Base-by-base conservation (phyloP, 2,329 filamentous ascomycete genomes). In the Ceratocystis harringtonii region DNA sequence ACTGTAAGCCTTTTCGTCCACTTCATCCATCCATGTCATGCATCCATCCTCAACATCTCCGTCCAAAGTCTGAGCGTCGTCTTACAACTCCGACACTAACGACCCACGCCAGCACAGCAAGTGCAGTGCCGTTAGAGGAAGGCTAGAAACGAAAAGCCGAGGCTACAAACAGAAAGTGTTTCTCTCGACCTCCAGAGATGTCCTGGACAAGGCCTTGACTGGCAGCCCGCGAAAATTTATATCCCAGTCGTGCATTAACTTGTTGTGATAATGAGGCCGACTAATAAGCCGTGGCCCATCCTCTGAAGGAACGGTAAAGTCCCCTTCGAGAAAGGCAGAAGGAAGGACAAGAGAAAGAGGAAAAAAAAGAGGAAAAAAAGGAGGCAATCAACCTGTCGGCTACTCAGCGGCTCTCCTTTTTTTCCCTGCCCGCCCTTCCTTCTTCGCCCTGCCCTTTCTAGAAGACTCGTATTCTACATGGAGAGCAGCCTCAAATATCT, bases 201-300 rank as follows among this genome's bases (percentile, higher is more conserved):
- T 52, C 28, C 55, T 30, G 36, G 55, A 36, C 36, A 36, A 36
- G 28, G 19, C 48, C 19, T 19, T 10, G 19, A 1, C 48, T 25
- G 12, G 6, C 48, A 25, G 48, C 22, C 48, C n/a, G 32, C 12
- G n/a, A 58, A 58, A 28, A 30, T 57, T n/a, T 36, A 36, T 52
- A 58, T 58, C 55, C 55, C 25, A 58, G 55, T 58, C 55, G 32
- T 58, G 55, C 55, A 58, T 58, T 58, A 58, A 58, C 28, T 58
- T 58, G 28, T 58, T 58, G 55, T 58, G 55, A 58, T 58, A 58
- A 58, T 58, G 55, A 58, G 55, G 55, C 55, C 55, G 55, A 58
- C 55, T 58, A 58, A 58, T 58, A 58, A 58, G 55, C 55, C 55
- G 55, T 58, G 55, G 55, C 55, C 55, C 55, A 58, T 58, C 55